Base-by-base conservation (phyloP, 768 basidiomycete genomes). In the Vishniacozyma victoriae region DNA sequence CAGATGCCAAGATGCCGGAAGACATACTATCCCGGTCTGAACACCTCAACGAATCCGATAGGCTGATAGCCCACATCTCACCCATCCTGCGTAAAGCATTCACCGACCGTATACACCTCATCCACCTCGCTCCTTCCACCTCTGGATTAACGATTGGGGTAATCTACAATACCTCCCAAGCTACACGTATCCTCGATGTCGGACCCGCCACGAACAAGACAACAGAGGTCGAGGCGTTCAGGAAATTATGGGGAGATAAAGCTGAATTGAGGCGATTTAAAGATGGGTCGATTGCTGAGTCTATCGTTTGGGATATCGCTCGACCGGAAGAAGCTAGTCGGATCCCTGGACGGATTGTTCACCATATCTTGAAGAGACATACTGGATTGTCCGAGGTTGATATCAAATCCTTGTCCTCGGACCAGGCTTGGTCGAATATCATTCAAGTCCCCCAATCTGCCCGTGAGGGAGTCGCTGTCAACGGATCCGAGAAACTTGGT, bases 231-330 rank as follows among this genome's bases (percentile, higher is more conserved):
- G 72, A 78, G 37, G 76, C 75, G 3, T 99, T 95, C 77, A 81
- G 84, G 19, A 78, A 81, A 4, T 75, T 97, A 57, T 99, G 95
- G 95, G 93, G 92, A 0, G 75, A 80, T 31, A 93, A 90, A 70
- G 83, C 91, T 0, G 93, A 97, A 64, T 75, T 96, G 15, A 79
- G 95, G 5, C 80, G 92, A 31, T 99, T 99, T 77, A 92, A 96
- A 71, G 92, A 99, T 60, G 93, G 93, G 1, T 79, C 84, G 15
- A 96, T 97, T 53, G 65, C 79, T 4, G 90, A 96, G 71, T 88
- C 86, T 57, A 89, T 96, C n/a, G 91, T 97, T 2, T 99, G 95
- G 95, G 85, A 95, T 16, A 81, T 88, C 6, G 78, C 80, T 11
- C 51, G 67, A 52, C 84, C 80, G 2, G 89, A 93, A 43, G 87